Conservation (phyloP, 345 rosid species). For the Litchi chinensis region DNA sequence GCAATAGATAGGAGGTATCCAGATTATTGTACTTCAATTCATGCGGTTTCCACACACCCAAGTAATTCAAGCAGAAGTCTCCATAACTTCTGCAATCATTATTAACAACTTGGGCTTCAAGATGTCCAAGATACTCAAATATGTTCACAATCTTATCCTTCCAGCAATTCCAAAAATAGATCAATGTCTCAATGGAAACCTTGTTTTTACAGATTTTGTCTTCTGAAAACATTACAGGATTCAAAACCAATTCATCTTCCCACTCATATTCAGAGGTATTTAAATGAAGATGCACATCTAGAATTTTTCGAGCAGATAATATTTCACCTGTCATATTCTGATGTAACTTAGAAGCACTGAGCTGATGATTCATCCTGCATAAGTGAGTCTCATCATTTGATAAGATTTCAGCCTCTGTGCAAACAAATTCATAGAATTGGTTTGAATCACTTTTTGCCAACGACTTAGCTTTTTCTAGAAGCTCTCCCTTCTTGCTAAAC, state of each 20-base stretch:
- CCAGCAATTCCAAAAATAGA: constrained; percentile 50
- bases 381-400: constrained; percentile 17
- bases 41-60: constrained; percentile 37
- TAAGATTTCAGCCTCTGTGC: constrained; percentile 33
- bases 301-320: constrained; percentile 39
- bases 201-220: background rate
- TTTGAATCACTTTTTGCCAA: constrained; percentile 27
- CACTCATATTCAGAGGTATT: constrained; percentile 23
- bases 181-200: constrained; percentile 39
- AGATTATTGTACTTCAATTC: background rate
- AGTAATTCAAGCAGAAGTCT: constrained; percentile 50
- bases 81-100: constrained; percentile 17
- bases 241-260: constrained; percentile 28
- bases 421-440: constrained; percentile 29
- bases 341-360: constrained; percentile 29
- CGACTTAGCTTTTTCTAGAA: constrained; percentile 37
- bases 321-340: constrained; percentile 37
- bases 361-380: constrained; percentile 24
- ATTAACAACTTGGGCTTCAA: background rate
- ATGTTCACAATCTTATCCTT: constrained; percentile 33
- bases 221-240: constrained; percentile 23
- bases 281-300: constrained; percentile 36
- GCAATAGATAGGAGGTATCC: background rate
- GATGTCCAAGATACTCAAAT: constrained; percentile 19
- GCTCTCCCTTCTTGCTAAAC: constrained; percentile 29